These are phyloP conservation scores for Posidonia australis DNA, from an alignment of 106 monocot genomes.

Conservation along the genomic window DNA sequence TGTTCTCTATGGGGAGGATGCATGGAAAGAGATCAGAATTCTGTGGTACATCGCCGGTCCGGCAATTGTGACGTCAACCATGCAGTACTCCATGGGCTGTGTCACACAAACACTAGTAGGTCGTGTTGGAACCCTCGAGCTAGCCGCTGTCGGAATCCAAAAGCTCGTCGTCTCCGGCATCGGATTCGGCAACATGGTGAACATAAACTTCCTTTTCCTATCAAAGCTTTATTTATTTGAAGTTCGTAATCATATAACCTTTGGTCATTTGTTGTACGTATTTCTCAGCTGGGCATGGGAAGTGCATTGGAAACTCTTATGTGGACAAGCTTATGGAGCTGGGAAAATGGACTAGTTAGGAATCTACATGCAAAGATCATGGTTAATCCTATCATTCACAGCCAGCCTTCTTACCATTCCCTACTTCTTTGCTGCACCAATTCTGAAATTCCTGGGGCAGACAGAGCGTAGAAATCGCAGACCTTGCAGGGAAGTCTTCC, in stretches of 20 bases:
- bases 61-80: constrained; percentile 19
- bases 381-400: constrained; percentile 22
- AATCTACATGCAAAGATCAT: constrained; percentile 35
- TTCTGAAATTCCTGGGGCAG: too few relatives aligned
- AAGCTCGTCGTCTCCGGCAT: constrained; percentile 33
- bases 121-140: constrained; percentile 31
- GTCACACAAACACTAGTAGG: constrained; percentile 26
- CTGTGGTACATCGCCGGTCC: constrained; percentile 32
- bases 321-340: constrained; percentile 36
- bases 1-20: constrained; percentile 1
- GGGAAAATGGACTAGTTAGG: constrained; percentile 20
- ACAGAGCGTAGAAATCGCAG: constrained; percentile 22
- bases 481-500: constrained; percentile 26
- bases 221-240: background rate
- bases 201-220: too few relatives aligned
- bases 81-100: constrained; percentile 19
- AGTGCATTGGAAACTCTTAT: constrained; percentile 36
- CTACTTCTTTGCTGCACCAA: too few relatives aligned
- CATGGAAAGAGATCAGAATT: constrained; percentile 7
- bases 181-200: constrained; percentile 31
- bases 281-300: constrained; percentile 32
- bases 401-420: too few relatives aligned
- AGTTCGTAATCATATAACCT: background rate
- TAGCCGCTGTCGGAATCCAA: constrained; percentile 32
- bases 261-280: background rate